phyloP scores from a whole-genome alignment of 768 basidiomycete genomes.

The Rhodosporidiobolus odoratus region DNA sequence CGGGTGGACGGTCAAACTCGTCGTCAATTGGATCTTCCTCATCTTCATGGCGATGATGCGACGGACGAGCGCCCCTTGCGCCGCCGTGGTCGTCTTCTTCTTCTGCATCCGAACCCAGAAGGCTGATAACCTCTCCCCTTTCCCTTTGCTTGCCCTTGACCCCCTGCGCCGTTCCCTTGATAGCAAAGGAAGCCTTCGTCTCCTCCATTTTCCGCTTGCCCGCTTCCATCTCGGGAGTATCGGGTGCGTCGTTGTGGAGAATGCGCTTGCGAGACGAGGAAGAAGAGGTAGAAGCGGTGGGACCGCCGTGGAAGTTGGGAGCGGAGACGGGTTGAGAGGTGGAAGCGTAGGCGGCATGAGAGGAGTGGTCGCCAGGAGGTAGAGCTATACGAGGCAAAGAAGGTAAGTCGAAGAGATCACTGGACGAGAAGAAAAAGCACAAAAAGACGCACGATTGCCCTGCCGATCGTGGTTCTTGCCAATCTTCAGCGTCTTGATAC shows the following conservation, averaged over 20 bases:
- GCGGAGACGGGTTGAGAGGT: background rate
- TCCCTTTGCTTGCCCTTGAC: background rate
- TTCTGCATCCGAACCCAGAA: background rate
- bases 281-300: background rate
- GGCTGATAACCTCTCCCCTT: conserved; percentile 4
- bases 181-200: background rate
- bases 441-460: too few species aligned
- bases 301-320: background rate
- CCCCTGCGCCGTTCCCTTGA: background rate
- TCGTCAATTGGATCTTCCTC: background rate
- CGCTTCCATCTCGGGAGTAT: background rate
- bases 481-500: too few species aligned
- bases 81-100: background rate
- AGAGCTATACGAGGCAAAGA: too few species aligned
- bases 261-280: background rate
- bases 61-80: background rate
- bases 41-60: background rate
- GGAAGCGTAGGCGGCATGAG: background rate
- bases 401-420: too few species aligned
- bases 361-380: background rate
- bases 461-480: too few species aligned
- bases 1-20: too few species aligned
- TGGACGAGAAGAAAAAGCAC: too few species aligned
- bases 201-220: background rate
- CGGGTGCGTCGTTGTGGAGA: background rate